These are phyloP conservation scores for Rosa persica DNA, from an alignment of 306 rosid genomes.

Conservation along the genomic window DNA sequence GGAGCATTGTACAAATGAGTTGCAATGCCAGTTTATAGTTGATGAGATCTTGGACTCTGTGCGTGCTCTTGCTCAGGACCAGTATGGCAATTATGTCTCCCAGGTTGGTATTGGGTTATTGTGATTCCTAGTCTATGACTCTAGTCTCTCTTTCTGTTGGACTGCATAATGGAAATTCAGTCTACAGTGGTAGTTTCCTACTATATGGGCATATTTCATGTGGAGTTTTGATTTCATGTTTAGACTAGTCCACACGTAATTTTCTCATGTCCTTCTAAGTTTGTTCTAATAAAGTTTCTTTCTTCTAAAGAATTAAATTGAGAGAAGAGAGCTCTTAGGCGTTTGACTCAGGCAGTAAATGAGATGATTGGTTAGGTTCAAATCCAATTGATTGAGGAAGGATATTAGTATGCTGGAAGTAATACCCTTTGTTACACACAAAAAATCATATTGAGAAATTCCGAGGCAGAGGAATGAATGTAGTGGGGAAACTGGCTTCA, in stretches of 20 bases:
- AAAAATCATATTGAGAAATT: neutral
- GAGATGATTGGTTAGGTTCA: neutral
- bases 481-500: neutral
- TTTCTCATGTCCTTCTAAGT: neutral
- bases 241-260: neutral
- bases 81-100: conserved; percentile 71
- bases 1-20: conserved; percentile 62
- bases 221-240: neutral
- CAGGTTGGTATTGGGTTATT: conserved; percentile 40
- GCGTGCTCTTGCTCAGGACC: conserved; percentile 59
- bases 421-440: neutral
- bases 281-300: neutral
- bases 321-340: neutral
- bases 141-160: neutral
- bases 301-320: no score
- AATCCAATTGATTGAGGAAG: neutral
- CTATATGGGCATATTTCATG: neutral
- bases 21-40: conserved; percentile 47
- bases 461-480: neutral
- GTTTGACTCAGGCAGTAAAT: neutral
- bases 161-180: neutral
- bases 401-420: neutral
- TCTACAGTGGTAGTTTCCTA: neutral
- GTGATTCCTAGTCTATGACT: neutral
- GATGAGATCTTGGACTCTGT: conserved; percentile 63